These are phyloP conservation scores for Agrostemma githago DNA, from an alignment of 148 eudicot species.

Conservation along the genomic window DNA sequence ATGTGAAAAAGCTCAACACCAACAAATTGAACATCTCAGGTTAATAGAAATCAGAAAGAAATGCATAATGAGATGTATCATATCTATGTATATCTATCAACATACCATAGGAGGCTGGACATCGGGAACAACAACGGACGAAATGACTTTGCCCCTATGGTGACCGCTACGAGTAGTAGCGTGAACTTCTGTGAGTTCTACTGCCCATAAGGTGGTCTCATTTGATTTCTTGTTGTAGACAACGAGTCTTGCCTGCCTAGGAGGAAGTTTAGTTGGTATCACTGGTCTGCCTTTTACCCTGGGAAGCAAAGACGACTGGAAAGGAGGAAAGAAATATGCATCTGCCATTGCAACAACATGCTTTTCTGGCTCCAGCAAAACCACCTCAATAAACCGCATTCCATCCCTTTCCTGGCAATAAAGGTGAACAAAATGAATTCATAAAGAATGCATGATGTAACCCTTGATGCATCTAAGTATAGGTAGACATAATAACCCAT, in stretches of 20 bases:
- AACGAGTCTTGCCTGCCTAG: constrained; percentile 65
- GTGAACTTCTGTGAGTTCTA: constrained; percentile 71
- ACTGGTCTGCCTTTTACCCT: constrained; percentile 60
- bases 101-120: constrained; percentile 93
- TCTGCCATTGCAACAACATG: constrained; percentile 79
- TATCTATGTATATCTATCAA: not conserved
- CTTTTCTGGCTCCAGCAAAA: constrained; percentile 66
- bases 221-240: constrained; percentile 71
- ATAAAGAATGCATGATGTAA: not conserved
- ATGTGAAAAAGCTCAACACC: not conserved
- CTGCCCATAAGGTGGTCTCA: constrained; percentile 77
- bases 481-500: not conserved
- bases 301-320: constrained; percentile 68
- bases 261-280: constrained; percentile 77
- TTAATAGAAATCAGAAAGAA: not conserved
- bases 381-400: constrained; percentile 86
- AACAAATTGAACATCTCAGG: not conserved
- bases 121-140: constrained; percentile 57
- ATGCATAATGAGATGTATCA: not conserved
- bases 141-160: constrained; percentile 79
- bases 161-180: constrained; percentile 85
- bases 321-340: constrained; percentile 87
- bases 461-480: not conserved
- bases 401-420: constrained; percentile 60
- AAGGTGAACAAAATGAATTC: not conserved